These are phyloP conservation scores for Botrytis porri DNA, from an alignment of 2,329 filamentous ascomycete genomes.

Conservation along the genomic window DNA sequence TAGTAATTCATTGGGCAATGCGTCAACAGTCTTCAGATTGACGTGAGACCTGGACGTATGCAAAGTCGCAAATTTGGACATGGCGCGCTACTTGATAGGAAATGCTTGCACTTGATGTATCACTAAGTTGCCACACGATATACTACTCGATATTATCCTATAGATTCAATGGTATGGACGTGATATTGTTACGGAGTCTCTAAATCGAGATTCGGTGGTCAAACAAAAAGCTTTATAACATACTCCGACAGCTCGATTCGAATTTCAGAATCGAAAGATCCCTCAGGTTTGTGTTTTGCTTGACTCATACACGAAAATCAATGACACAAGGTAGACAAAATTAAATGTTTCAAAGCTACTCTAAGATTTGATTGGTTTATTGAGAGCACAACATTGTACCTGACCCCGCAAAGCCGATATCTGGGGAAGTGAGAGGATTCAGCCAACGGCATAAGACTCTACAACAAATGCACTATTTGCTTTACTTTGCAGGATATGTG, in stretches of 20 bases:
- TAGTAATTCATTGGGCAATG: constrained; percentile 1
- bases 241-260: neutral
- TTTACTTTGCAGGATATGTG: neutral
- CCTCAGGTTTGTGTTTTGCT: neutral
- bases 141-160: neutral
- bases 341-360: constrained; percentile 3
- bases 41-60: constrained; percentile 5
- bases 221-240: neutral
- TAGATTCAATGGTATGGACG: neutral
- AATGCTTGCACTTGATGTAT: neutral
- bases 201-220: neutral
- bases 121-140: neutral
- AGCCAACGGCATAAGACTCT: neutral
- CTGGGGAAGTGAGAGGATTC: neutral
- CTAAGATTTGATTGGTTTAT: neutral
- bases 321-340: neutral
- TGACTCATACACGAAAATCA: neutral
- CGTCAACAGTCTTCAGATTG: neutral
- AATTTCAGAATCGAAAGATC: neutral
- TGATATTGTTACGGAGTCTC: neutral
- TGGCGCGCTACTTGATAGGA: neutral
- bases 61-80: constrained; percentile 3
- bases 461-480: neutral
- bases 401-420: constrained; percentile 16
- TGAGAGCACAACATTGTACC: constrained; percentile 5